These are phyloP conservation scores for Leccinum pachyderme DNA, from an alignment of 1,284 basidiomycete genomes.

Conservation along the genomic window DNA sequence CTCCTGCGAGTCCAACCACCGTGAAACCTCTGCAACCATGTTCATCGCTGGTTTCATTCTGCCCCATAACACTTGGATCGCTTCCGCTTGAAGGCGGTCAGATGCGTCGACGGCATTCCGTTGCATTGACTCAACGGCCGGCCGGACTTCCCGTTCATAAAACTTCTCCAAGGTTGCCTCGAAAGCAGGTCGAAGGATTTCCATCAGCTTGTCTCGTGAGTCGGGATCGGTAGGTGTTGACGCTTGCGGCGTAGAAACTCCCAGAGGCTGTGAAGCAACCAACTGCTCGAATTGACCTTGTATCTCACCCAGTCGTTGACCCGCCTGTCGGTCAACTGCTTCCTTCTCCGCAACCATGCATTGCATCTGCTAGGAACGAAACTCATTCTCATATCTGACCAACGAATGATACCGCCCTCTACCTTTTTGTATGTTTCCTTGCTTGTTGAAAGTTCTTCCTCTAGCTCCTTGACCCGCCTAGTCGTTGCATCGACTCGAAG, in stretches of 20 bases:
- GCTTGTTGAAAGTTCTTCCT: constrained; percentile 21
- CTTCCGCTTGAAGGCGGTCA: constrained; percentile 23
- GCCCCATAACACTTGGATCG: constrained; percentile 27
- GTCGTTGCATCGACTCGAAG: constrained; percentile 24
- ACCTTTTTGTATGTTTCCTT: constrained; percentile 24
- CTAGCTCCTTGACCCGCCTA: constrained; percentile 21
- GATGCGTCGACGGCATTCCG: constrained; percentile 13
- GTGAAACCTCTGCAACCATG: constrained; percentile 31
- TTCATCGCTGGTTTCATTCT: constrained; percentile 32
- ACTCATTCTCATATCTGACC: constrained; percentile 3
- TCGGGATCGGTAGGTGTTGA: background rate
- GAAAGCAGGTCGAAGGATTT: constrained; percentile 19
- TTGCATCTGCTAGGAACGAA: constrained; percentile 18
- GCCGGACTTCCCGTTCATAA: constrained; percentile 23
- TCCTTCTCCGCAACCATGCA: constrained; percentile 16
- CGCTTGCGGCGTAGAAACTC: background rate
- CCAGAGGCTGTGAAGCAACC: constrained; percentile 7
- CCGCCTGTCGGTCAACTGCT: constrained; percentile 10
- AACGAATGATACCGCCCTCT: background rate
- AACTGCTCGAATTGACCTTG: constrained; percentile 20
- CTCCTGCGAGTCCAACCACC: constrained; percentile 32
- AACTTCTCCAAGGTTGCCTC: constrained; percentile 22
- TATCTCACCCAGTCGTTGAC: constrained; percentile 19
- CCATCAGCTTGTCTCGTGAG: constrained; percentile 17
- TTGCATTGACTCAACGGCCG: constrained; percentile 17